These are phyloP conservation scores for Petrea volubilis DNA, from an alignment of 257 asterid genomes.

Conservation along the genomic window DNA sequence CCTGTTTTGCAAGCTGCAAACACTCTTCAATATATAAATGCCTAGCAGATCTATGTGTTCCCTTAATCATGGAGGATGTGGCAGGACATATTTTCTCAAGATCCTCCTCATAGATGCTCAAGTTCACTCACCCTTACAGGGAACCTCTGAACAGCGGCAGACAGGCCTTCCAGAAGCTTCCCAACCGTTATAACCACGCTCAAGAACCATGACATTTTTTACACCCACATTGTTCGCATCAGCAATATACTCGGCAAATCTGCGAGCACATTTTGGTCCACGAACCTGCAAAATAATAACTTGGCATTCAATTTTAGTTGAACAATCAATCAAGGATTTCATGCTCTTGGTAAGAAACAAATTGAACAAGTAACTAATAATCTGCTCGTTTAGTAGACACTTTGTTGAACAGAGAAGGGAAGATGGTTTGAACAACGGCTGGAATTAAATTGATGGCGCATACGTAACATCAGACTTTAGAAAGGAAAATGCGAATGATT, in stretches of 20 bases:
- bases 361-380: no score
- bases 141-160: constrained; percentile 70
- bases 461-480: not conserved
- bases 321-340: not conserved
- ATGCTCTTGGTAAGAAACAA: no score
- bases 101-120: constrained; percentile 21
- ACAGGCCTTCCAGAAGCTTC: constrained; percentile 87
- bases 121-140: constrained; percentile 66
- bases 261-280: constrained; percentile 91
- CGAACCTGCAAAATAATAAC: constrained; percentile 61
- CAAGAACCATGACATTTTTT: constrained; percentile 74
- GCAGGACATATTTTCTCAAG: not conserved
- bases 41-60: not conserved
- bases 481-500: no score
- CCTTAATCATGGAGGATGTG: not conserved
- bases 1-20: not conserved
- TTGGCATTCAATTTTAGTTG: constrained; percentile 9
- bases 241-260: constrained; percentile 69
- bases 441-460: not conserved
- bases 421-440: not conserved
- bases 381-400: not conserved
- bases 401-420: not conserved
- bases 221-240: constrained; percentile 51
- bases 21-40: not conserved
- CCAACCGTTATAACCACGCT: constrained; percentile 93